These are phyloP conservation scores for Murraya koenigii DNA, from an alignment of 345 rosid species.

Conservation along the genomic window DNA sequence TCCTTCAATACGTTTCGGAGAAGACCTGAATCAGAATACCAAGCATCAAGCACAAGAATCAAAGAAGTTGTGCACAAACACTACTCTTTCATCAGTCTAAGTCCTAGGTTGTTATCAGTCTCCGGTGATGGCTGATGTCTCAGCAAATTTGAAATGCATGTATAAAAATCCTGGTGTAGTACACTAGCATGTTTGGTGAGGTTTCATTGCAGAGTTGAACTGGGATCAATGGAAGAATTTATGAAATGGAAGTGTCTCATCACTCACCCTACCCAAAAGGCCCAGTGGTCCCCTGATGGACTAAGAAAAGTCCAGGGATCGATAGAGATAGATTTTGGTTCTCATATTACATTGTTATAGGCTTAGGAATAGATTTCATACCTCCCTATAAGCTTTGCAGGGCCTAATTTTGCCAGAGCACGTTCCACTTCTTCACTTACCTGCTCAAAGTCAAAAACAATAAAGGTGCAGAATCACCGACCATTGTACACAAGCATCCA, in stretches of 20 bases:
- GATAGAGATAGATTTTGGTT: not conserved
- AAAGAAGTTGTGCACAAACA: not conserved
- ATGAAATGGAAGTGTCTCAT: not conserved
- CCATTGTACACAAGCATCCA: not conserved
- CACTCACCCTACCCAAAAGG: not conserved
- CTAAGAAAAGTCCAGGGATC: not conserved
- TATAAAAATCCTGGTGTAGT: not conserved
- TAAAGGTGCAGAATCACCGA: constrained; percentile 10
- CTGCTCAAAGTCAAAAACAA: constrained; percentile 35
- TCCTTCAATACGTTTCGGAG: constrained; percentile 80
- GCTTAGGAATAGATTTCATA: constrained; percentile 18
- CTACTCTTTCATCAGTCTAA: not conserved
- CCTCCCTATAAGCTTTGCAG: constrained; percentile 68
- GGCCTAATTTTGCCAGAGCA: constrained; percentile 82
- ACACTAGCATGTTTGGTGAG: not conserved
- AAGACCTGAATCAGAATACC: constrained; percentile 46
- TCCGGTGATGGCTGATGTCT: no score
- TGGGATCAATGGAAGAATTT: not conserved
- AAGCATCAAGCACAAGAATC: not conserved
- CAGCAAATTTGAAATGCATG: not conserved
- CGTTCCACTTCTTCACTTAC: constrained; percentile 99
- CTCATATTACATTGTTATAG: not conserved
- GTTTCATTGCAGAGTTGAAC: not conserved
- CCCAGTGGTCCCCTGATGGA: not conserved
- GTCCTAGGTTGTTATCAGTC: no score